A percentile compares a stretch with the other conserved stretches of the same genome.
phyloP scores from a whole-genome alignment of 257 asterid species.

The Gentiana macrophylla region DNA sequence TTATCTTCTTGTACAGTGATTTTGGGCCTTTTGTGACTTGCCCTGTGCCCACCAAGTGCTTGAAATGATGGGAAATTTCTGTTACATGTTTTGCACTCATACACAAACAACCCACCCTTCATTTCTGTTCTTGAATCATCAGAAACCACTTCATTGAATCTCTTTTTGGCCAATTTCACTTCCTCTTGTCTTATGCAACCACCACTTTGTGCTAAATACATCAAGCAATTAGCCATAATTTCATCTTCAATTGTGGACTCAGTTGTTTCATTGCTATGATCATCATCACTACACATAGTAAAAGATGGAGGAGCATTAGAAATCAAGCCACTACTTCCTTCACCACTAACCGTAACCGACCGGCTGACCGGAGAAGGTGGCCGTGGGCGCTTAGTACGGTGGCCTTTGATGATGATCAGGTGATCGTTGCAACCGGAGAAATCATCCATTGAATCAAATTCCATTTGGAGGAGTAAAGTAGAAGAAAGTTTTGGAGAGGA shows the following conservation, averaged over 20 bases:
- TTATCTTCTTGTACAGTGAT: constrained; percentile 10
- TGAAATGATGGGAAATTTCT: constrained; percentile 74
- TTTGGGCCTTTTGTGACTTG: constrained; percentile 74
- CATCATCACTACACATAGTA: constrained; percentile 26
- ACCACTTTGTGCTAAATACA: constrained; percentile 60
- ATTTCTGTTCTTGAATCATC: constrained; percentile 5
- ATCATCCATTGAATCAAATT: constrained; percentile 26
- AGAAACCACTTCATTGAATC: too few species aligned
- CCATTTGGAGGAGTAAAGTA: too few species aligned
- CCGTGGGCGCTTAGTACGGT: constrained; percentile 51
- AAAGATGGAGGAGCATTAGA: too few species aligned
- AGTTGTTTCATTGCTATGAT: constrained; percentile 7
- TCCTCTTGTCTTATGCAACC: constrained; percentile 9
- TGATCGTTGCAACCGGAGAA: constrained; percentile 26
- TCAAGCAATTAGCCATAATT: constrained; percentile 81
- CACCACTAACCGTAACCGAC: constrained; percentile 25
- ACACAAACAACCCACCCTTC: constrained; percentile 30
- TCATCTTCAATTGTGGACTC: constrained; percentile 32
- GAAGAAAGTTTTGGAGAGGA: neutral
- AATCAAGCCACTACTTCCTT: constrained; percentile 9
- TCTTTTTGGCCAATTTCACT: constrained; percentile 1
- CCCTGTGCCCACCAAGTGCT: constrained; percentile 87
- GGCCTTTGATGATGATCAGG: constrained; percentile 37
- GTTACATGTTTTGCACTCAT: constrained; percentile 77
- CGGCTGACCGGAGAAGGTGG: constrained; percentile 19